These are phyloP conservation scores for Myxozyma neglecta DNA, from an alignment of 805 yeast species.

Conservation along the genomic window DNA sequence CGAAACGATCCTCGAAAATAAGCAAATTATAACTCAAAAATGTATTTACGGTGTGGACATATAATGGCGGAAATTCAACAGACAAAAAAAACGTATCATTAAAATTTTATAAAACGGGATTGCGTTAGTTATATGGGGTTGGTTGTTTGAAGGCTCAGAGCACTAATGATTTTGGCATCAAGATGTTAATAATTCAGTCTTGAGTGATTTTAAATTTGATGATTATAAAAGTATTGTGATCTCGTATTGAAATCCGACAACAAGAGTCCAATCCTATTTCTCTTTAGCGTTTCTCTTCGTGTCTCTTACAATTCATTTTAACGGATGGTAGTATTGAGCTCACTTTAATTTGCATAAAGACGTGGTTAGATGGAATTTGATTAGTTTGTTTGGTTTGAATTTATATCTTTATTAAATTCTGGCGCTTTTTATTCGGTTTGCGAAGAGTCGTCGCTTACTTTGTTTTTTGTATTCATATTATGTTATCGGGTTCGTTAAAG, in stretches of 20 bases:
- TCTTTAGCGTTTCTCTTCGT: background rate
- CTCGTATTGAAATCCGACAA: too few species aligned
- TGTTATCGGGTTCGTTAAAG: background rate
- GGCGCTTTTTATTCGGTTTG: background rate
- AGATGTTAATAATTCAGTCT: too few species aligned
- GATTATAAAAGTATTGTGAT: too few species aligned
- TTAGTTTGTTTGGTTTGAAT: background rate
- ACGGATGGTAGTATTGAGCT: background rate
- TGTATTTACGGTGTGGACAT: background rate
- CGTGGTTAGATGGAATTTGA: background rate
- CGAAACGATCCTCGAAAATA: conserved; percentile 82
- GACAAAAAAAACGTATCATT: background rate
- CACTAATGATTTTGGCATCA: too few species aligned
- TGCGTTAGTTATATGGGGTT: too few species aligned
- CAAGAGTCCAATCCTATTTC: background rate
- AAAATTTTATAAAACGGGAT: background rate
- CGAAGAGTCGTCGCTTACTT: background rate
- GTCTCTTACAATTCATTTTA: background rate
- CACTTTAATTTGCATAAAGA: background rate
- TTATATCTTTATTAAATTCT: background rate
- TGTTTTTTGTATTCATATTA: background rate
- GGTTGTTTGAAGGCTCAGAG: too few species aligned
- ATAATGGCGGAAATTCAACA: background rate
- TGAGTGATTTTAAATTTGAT: too few species aligned
- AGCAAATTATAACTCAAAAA: background rate